Base-by-base conservation (phyloP, 306 rosid species). In the Vigna nakashimae region DNA sequence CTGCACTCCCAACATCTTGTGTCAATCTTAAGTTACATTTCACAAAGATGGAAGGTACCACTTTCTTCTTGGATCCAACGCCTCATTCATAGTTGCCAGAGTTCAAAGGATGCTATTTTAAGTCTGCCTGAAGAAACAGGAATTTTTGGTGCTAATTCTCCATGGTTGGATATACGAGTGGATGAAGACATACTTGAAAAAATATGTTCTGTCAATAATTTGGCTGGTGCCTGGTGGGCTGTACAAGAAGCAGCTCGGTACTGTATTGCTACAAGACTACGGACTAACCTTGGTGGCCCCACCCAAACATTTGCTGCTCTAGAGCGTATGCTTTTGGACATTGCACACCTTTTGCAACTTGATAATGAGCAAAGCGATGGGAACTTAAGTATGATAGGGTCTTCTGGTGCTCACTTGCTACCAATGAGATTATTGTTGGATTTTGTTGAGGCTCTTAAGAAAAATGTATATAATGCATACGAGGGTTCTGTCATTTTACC, bases 181-280 rank as follows among this genome's bases (percentile, higher is more conserved):
- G 93, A 92, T 78, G 96, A 91, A 70, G 90, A 81, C 76, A 73
- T 90, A 64, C 94, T 94, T 82, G 88, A 82, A 84, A 85, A 87
- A 67, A 86, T 74, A 79, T 90, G 94, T 87, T 90, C 89, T 52
- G 89, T 90, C 83, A 94, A 90, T 84, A 86, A 76, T 83, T 78
- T 94, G 80, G 98, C 98, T 78, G 96, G 97, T 84, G 96, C 88
- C 58, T 94, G 94, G 97, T 94, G 98, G 98, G 96, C 96, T 74
- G 77, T 94, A 48, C 96, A 94, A 62, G 98, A 94, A 85, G 94
- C 97, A 43, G 96, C 98, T 71, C 87, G 97, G 83, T 94, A 90
- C 67, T 94, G 97, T 86, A 89, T 94, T 82, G 79, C 91, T 38
- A 80, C 90, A 76, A 93, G 98, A 36, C 91, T 94, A 78, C 90